Evolutionary conservation across 2,329 filamentous ascomycete genomes (phyloP).

Genomic region (Neofusicoccum sp.): DNA sequence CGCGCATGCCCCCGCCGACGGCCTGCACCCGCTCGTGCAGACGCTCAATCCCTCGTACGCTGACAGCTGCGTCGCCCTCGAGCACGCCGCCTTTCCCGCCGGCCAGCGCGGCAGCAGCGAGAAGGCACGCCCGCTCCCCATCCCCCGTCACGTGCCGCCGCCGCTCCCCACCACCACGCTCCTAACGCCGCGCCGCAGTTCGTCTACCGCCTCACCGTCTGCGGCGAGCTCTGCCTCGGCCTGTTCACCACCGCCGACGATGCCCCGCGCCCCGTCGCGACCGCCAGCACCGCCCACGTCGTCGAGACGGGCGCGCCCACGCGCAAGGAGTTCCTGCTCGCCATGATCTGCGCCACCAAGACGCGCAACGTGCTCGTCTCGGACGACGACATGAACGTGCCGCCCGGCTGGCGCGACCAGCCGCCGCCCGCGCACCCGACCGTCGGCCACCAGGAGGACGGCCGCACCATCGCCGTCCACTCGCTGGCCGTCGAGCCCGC

Average conservation of each 20-base stretch:
- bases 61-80: conserved; percentile 62
- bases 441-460: conserved; percentile 72
- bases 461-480: conserved; percentile 78
- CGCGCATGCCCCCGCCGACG: conserved; percentile 42
- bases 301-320: conserved; percentile 63
- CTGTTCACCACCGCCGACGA: conserved; percentile 68
- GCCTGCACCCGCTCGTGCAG: conserved; percentile 73
- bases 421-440: conserved; percentile 12
- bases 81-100: conserved; percentile 61
- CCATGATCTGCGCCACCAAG: conserved; percentile 76
- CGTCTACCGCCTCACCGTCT: conserved; percentile 72
- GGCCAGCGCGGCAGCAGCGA: conserved; percentile 60
- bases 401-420: conserved; percentile 64
- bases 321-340: conserved; percentile 68
- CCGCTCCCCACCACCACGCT: not conserved
- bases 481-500: conserved; percentile 78
- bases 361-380: conserved; percentile 65
- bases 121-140: conserved; percentile 51
- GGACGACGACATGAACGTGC: conserved; percentile 76
- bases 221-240: conserved; percentile 76
- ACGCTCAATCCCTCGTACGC: conserved; percentile 69
- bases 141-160: not conserved
- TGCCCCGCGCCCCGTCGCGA: conserved; percentile 52
- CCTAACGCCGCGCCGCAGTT: conserved; percentile 55
- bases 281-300: conserved; percentile 56